Conservation (phyloP, 208 protist species). For the Wallacemonas collosoma region DNA sequence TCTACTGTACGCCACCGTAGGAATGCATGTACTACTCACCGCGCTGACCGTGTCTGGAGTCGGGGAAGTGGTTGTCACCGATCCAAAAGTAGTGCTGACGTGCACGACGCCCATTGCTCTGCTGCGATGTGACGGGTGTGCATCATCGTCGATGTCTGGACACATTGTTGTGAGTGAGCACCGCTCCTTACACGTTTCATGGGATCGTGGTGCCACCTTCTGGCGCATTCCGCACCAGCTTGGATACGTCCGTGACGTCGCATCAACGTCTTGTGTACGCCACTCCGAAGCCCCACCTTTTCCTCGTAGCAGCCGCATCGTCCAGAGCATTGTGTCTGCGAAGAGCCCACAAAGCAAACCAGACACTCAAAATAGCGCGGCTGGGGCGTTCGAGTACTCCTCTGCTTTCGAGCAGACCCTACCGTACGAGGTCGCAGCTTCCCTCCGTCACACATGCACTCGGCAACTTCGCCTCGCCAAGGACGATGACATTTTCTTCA, state of each 20-base stretch:
- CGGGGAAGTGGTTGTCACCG: slow-evolving; percentile 15
- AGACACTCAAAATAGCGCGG: slow-evolving; percentile 1
- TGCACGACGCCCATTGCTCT: slow-evolving; percentile 24
- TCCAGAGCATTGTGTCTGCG: not conserved
- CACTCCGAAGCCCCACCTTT: slow-evolving; percentile 27
- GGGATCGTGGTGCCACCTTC: slow-evolving; percentile 53
- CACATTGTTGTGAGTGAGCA: slow-evolving; percentile 52
- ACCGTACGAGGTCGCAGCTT: not conserved
- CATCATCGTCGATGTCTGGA: slow-evolving; percentile 8
- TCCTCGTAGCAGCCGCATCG: slow-evolving; percentile 9
- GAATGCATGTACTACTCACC: not conserved
- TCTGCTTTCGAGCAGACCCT: not conserved
- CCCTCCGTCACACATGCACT: not conserved
- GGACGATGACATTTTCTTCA: slow-evolving; percentile 10
- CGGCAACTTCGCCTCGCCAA: not conserved
- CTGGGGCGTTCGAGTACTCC: slow-evolving; percentile 12
- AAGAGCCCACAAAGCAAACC: not conserved
- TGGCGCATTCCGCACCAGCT: slow-evolving; percentile 61
- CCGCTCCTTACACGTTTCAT: slow-evolving; percentile 58
- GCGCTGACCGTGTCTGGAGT: not conserved
- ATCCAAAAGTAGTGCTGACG: slow-evolving; percentile 22
- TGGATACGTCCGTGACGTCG: slow-evolving; percentile 53
- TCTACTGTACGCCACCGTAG: not conserved
- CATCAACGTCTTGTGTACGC: slow-evolving; percentile 28
- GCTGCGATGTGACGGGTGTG: slow-evolving; percentile 16